A percentile compares a stretch with the other conserved stretches of the same genome.
Conservation (phyloP, 2,329 filamentous ascomycete genomes). For the Botrytis fragariae region DNA sequence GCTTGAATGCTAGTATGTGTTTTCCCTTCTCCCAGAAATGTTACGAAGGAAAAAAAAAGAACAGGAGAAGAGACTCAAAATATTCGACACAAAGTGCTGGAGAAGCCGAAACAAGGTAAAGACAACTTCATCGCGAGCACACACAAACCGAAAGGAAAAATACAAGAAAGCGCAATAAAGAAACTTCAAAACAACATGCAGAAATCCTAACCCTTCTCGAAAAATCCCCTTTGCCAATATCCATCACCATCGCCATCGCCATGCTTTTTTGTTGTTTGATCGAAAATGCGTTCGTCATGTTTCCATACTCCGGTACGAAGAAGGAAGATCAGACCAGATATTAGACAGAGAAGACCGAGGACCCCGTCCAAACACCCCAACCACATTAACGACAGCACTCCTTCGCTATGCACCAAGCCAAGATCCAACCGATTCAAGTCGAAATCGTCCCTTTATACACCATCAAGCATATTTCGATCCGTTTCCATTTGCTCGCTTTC, state of each 20-base stretch:
- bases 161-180: constrained; percentile 14
- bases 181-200: constrained; percentile 16
- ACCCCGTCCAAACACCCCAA: constrained; percentile 27
- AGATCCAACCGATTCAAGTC: constrained; percentile 21
- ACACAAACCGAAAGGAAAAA: constrained; percentile 11
- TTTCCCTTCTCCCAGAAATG: constrained; percentile 13
- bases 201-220: constrained; percentile 17
- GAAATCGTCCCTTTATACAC: constrained; percentile 22
- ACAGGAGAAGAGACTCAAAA: constrained; percentile 14
- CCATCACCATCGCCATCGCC: constrained; percentile 20
- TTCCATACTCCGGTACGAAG: constrained; percentile 16
- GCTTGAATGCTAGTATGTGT: constrained; percentile 16
- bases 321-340: constrained; percentile 16
- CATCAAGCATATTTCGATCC: constrained; percentile 23
- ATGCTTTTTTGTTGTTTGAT: constrained; percentile 24
- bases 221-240: constrained; percentile 17
- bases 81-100: constrained; percentile 17
- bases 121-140: constrained; percentile 10
- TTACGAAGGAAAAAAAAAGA: constrained; percentile 3
- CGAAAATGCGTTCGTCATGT: constrained; percentile 17
- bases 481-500: constrained; percentile 25
- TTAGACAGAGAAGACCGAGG: constrained; percentile 21
- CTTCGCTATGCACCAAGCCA: constrained; percentile 36
- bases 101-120: constrained; percentile 9
- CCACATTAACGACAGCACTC: constrained; percentile 25